Evolutionary conservation across 2,329 filamentous ascomycete species (phyloP).

Genomic region (Botrytis byssoidea): DNA sequence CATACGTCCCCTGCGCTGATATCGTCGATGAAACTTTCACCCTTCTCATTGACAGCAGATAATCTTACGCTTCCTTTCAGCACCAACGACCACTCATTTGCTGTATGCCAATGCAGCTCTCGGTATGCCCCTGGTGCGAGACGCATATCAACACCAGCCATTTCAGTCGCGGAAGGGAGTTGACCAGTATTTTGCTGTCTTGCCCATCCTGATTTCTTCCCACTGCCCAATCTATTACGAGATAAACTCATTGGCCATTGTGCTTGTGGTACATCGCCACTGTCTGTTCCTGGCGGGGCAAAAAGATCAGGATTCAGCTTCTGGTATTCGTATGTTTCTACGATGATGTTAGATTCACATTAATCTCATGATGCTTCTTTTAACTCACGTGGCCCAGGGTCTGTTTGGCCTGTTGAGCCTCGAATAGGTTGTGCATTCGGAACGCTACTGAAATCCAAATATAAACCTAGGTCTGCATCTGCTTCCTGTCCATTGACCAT

Average conservation of each 20-base stretch:
- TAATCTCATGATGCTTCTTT: not conserved
- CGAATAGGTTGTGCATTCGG: conserved; percentile 55
- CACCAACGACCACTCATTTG: conserved; percentile 52
- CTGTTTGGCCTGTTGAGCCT: conserved; percentile 48
- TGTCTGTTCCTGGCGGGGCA: conserved; percentile 54
- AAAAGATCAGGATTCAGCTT: conserved; percentile 54
- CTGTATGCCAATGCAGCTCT: conserved; percentile 63
- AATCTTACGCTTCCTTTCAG: conserved; percentile 54
- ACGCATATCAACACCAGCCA: conserved; percentile 61
- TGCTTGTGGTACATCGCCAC: conserved; percentile 47
- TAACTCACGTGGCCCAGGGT: conserved; percentile 47
- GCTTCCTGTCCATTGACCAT: conserved; percentile 52
- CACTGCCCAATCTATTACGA: conserved; percentile 45
- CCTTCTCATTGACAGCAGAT: conserved; percentile 52
- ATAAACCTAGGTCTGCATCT: conserved; percentile 50
- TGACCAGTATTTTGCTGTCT: conserved; percentile 54
- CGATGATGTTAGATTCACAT: not conserved
- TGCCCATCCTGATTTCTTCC: conserved; percentile 50
- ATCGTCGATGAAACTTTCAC: conserved; percentile 49
- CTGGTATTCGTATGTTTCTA: conserved; percentile 49
- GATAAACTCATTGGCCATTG: conserved; percentile 56
- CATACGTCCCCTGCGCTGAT: conserved; percentile 52
- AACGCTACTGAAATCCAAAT: conserved; percentile 52
- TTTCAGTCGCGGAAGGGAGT: conserved; percentile 47
- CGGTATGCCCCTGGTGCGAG: conserved; percentile 57